Evolutionary conservation across 208 protist species (phyloP), one percentile per base, ranked within the genome.

Genomic region (Leishmania martiniquensis): DNA sequence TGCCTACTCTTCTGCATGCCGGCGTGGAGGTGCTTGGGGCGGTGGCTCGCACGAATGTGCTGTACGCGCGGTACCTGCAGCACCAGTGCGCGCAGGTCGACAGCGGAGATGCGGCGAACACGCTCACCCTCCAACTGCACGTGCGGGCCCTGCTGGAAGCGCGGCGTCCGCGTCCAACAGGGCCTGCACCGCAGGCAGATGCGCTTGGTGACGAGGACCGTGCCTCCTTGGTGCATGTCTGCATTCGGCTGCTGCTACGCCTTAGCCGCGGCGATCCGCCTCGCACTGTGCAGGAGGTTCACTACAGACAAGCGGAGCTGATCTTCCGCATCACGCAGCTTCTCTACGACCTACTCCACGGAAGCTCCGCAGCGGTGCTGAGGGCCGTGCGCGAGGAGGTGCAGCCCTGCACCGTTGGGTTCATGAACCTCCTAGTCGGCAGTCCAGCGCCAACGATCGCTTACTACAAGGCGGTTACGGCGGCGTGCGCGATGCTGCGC

Each of bases 291-390:
- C 81, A 81, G 13, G 83, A 76, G 29, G 45, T 75, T 68, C 85
- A 91, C 72, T 86, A 89, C 69, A 75, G 86, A 9, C 83, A 88
- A 57, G 87, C 78, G 15, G 90, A 94, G 71, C 84, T 88, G 68
- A 92, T 93, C 75, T 92, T 92, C 76, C 80, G 83, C 10, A 72
- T 94, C 60, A 81, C 89, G 6, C 71, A 81, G 9, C 75, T 89
- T 4, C 82, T 96, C 17, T 82, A 92, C 73, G 59, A 84, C 52
- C 76, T 89, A 52, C 84, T 91, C 67, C 83, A 82, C 34, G 76
- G 82, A 39, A 77, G 79, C 65, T 47, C 92, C n/a, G 75, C 85
- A 25, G 45, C 75, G 9, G 84, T 89, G 13, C 52, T 87, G 4
- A 42, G 81, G 12, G 80, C 82, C 12, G 60, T 71, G 6, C 80